Percentiles rank a stretch among this genome's conserved stretches.
Evolutionary conservation across 192 early-diverging fungal genomes (phyloP).

Genomic region (Mortierella antarctica): DNA sequence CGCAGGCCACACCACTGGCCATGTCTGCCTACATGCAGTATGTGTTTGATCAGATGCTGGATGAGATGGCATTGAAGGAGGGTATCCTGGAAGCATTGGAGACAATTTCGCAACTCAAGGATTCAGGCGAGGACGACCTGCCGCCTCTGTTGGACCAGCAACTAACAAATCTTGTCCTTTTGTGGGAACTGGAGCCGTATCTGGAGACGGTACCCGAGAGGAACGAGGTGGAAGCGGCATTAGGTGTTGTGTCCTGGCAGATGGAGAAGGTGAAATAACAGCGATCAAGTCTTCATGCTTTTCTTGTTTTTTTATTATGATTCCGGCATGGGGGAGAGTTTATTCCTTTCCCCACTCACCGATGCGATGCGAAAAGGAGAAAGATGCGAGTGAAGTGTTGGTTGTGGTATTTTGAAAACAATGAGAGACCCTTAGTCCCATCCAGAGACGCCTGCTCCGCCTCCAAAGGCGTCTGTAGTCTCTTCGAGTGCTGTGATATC

Average conservation of each 20-base stretch:
- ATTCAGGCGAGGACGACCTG: conserved; percentile 43
- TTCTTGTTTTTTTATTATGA: neutral
- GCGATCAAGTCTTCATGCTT: neutral
- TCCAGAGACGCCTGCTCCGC: conserved; percentile 21
- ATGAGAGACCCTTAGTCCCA: conserved; percentile 33
- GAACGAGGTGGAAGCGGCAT: conserved; percentile 12
- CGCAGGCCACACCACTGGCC: conserved; percentile 21
- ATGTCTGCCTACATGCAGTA: conserved; percentile 24
- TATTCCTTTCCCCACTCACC: neutral
- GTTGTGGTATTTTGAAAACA: neutral
- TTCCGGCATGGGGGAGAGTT: neutral
- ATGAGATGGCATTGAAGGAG: conserved; percentile 43
- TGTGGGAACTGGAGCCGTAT: conserved; percentile 52
- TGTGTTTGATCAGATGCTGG: conserved; percentile 28
- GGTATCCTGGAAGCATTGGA: conserved; percentile 37
- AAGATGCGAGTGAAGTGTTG: neutral
- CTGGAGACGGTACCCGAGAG: conserved; percentile 37
- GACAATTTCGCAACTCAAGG: conserved; percentile 27
- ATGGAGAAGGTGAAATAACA: conserved; percentile 42
- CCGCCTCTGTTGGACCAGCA: conserved; percentile 41
- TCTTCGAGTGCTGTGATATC: conserved; percentile 58
- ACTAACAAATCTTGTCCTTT: conserved; percentile 30
- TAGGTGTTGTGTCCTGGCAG: conserved; percentile 44
- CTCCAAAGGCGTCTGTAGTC: conserved; percentile 47
- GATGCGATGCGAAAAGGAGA: neutral